These are phyloP conservation scores for Chondrus crispus DNA, from an alignment of 23 red algal genomes.

Conservation along the genomic window DNA sequence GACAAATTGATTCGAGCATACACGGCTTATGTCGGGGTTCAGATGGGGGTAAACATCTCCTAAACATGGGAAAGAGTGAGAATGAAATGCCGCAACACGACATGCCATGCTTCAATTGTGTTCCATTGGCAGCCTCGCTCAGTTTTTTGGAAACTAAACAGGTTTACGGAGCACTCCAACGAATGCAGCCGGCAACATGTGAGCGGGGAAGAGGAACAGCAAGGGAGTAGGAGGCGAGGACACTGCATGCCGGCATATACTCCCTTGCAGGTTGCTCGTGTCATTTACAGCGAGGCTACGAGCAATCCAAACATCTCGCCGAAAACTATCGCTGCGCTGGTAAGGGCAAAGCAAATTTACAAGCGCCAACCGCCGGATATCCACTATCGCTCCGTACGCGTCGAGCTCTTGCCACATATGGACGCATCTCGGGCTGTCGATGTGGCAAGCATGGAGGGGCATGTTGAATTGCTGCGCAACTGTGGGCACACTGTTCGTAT, in stretches of 20 bases:
- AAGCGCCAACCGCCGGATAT: neutral
- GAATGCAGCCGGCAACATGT: neutral
- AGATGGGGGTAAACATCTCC: neutral
- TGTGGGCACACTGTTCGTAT: neutral
- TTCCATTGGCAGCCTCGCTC: slow-evolving; percentile 12
- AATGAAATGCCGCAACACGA: neutral
- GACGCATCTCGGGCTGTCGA: neutral
- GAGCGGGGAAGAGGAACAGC: neutral
- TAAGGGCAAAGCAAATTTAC: slow-evolving; percentile 26
- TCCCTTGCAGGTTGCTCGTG: neutral
- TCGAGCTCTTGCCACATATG: neutral
- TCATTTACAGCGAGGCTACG: neutral
- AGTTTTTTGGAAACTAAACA: slow-evolving; percentile 28
- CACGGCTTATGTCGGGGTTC: neutral
- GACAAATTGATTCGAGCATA: slow-evolving; percentile 27
- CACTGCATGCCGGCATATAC: slow-evolving; percentile 8
- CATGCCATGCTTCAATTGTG: neutral
- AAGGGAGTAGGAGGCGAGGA: neutral
- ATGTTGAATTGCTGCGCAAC: neutral
- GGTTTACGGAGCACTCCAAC: neutral
- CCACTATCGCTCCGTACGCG: neutral
- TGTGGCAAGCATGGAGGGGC: slow-evolving; percentile 7
- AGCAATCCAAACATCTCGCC: slow-evolving; percentile 23
- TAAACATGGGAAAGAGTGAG: slow-evolving; percentile 3
- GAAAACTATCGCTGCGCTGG: neutral